phyloP scores from a whole-genome alignment of 139 green algal species.

The Closterium sp. region DNA sequence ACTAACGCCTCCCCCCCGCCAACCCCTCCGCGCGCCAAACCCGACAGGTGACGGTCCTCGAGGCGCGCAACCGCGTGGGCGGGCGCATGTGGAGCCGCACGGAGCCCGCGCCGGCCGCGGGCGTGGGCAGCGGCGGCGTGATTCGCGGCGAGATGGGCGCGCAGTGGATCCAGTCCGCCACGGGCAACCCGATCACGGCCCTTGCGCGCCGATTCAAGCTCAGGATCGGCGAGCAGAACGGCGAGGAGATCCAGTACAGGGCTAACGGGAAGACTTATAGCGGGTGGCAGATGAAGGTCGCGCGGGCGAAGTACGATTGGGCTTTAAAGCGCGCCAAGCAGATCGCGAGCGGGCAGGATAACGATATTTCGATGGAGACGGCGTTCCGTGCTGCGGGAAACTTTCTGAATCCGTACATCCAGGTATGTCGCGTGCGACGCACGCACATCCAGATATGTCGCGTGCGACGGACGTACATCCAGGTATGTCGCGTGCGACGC shows the following conservation, averaged over 20 bases:
- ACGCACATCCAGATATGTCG: not conserved
- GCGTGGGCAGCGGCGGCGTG: not conserved
- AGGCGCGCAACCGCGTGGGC: conserved; percentile 74
- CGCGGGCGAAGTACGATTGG: not conserved
- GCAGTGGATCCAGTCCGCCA: conserved; percentile 1
- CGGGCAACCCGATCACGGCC: not conserved
- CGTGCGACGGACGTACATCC: not conserved
- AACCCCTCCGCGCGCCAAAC: not conserved
- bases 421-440: not conserved
- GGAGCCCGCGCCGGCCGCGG: conserved; percentile 51
- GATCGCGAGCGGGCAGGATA: not conserved
- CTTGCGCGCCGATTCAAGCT: not conserved
- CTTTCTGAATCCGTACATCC: not conserved
- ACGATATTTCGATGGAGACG: not conserved
- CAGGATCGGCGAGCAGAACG: not conserved
- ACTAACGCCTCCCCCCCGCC: not conserved
- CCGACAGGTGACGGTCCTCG: conserved; percentile 66
- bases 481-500: too few species aligned
- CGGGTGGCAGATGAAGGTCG: not conserved
- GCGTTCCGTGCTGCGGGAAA: not conserved
- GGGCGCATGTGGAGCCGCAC: conserved; percentile 70
- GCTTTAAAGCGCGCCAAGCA: not conserved
- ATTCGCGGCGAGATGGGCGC: conserved; percentile 6
- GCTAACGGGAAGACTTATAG: not conserved
- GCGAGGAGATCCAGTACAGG: not conserved